These are phyloP conservation scores for Excoecaria cochinchinensis DNA, from an alignment of 345 rosid species.

Conservation along the genomic window DNA sequence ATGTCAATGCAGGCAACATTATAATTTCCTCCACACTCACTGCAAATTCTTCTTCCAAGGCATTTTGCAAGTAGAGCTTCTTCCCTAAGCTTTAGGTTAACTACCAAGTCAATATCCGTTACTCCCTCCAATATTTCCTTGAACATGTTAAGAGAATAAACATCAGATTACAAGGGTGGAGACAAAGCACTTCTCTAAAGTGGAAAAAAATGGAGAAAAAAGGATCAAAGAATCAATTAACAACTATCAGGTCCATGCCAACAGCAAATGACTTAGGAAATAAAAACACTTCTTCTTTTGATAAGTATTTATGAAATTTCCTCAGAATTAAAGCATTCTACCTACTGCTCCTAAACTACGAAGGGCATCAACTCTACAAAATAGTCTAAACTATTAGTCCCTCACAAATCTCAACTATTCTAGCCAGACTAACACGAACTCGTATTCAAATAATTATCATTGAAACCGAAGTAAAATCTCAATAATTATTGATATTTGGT, in stretches of 20 bases:
- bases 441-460: too few relatives aligned
- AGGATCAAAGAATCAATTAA: background rate
- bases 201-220: background rate
- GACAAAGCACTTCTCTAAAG: background rate
- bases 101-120: conserved; percentile 71
- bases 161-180: background rate
- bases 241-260: background rate
- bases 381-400: background rate
- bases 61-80: conserved; percentile 93
- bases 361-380: background rate
- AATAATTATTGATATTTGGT: background rate
- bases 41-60: conserved; percentile 91
- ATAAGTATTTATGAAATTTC: background rate
- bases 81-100: conserved; percentile 81
- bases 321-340: background rate
- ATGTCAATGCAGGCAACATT: conserved; percentile 85
- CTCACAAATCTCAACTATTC: background rate
- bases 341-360: background rate
- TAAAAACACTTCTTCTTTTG: background rate
- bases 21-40: conserved; percentile 85
- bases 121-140: conserved; percentile 96
- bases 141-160: background rate
- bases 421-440: background rate
- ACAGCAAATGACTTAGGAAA: background rate
- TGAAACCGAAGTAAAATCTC: too few relatives aligned